These are phyloP conservation scores for Arxiozyma heterogenica DNA, from an alignment of 1,139 yeast species.

Conservation along the genomic window DNA sequence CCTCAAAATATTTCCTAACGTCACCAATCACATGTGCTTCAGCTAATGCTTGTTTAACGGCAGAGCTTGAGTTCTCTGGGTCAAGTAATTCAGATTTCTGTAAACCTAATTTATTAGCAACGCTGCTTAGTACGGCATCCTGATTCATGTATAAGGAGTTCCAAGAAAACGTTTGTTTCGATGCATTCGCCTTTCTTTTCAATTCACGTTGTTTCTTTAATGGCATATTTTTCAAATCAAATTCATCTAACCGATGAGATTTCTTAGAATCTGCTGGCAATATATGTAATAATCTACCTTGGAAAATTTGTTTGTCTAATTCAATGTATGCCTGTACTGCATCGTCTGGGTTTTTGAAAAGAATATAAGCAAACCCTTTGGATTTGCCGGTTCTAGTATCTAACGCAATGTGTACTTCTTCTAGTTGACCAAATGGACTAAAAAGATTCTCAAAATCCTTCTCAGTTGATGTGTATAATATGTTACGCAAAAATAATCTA, in stretches of 20 bases:
- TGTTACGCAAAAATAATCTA: constrained; percentile 80
- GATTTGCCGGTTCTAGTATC: constrained; percentile 86
- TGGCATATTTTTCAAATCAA: constrained; percentile 82
- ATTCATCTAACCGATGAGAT: constrained; percentile 73
- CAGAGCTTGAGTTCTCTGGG: constrained; percentile 78
- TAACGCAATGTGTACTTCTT: constrained; percentile 82
- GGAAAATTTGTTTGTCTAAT: constrained; percentile 83
- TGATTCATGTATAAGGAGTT: constrained; percentile 82
- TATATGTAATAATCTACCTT: constrained; percentile 86
- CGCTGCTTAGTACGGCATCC: constrained; percentile 87
- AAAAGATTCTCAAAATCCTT: constrained; percentile 56
- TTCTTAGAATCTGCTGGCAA: constrained; percentile 79
- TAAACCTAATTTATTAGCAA: constrained; percentile 77
- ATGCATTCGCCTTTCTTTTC: constrained; percentile 74
- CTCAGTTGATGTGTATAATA: constrained; percentile 71
- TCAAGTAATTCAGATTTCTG: constrained; percentile 76
- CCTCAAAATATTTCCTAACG: constrained; percentile 78
- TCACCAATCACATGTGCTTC: constrained; percentile 94
- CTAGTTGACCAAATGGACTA: constrained; percentile 43
- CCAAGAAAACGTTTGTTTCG: constrained; percentile 87
- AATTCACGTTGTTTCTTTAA: constrained; percentile 82
- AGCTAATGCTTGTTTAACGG: constrained; percentile 96
- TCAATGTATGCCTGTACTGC: constrained; percentile 68
- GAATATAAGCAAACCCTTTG: constrained; percentile 86
- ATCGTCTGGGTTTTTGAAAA: constrained; percentile 54